A percentile compares a stretch with the other conserved stretches of the same genome.
phyloP scores from a whole-genome alignment of 306 rosid species.

The Sicyos edulis region DNA sequence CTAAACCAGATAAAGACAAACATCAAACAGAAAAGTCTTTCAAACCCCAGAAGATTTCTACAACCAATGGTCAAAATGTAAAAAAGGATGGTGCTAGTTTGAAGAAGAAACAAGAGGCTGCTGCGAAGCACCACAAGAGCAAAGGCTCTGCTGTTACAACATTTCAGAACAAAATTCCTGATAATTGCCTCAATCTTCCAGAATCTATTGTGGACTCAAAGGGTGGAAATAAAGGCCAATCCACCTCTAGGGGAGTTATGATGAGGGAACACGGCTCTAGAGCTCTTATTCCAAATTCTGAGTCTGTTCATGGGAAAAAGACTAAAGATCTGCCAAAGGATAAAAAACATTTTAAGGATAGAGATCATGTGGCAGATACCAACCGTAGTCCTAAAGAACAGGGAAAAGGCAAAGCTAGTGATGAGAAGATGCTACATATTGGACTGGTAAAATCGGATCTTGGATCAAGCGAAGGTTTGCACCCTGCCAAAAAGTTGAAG shows the following conservation, averaged over 20 bases:
- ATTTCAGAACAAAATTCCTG: conserved; percentile 36
- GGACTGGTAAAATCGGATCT: conserved; percentile 39
- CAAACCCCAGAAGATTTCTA: conserved; percentile 34
- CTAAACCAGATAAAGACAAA: conserved; percentile 31
- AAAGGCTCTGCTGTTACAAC: conserved; percentile 32
- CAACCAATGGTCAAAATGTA: conserved; percentile 42
- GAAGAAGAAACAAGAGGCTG: conserved; percentile 43
- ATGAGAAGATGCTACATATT: conserved; percentile 45
- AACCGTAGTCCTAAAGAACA: conserved; percentile 32
- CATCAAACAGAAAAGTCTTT: conserved; percentile 32
- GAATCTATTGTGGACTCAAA: conserved; percentile 43
- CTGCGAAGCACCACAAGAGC: conserved; percentile 35
- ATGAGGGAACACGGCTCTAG: conserved; percentile 31
- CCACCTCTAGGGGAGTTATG: conserved; percentile 31
- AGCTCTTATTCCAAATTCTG: conserved; percentile 36
- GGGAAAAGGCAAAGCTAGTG: conserved; percentile 33
- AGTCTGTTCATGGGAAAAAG: conserved; percentile 39
- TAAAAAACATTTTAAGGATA: conserved; percentile 34
- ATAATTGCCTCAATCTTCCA: conserved; percentile 29
- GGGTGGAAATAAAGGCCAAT: conserved; percentile 42
- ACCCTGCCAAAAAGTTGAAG: conserved; percentile 53
- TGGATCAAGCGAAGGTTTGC: conserved; percentile 44
- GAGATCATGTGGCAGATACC: conserved; percentile 28
- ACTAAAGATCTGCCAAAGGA: conserved; percentile 34
- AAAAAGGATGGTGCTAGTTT: conserved; percentile 43